A percentile compares a stretch with the other conserved stretches of the same genome.
Evolutionary conservation across 768 basidiomycete genomes (phyloP).

Genomic region (Candolleomyces efflorescens): DNA sequence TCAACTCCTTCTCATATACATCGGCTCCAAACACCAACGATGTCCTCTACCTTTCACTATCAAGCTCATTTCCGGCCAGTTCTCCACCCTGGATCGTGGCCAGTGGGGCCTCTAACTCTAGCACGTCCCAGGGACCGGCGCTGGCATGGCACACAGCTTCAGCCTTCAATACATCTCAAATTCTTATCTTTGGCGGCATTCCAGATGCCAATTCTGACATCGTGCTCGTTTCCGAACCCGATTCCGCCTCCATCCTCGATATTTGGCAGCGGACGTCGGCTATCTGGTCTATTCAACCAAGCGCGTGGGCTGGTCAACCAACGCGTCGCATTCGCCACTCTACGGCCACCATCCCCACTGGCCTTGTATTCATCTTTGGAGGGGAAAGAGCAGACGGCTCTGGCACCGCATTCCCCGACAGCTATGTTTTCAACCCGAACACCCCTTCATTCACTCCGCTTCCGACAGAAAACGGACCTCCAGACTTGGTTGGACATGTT

Average conservation of each 20-base stretch:
- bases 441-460: conserved; percentile 50
- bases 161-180: conserved; percentile 47
- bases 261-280: conserved; percentile 34
- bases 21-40: conserved; percentile 73
- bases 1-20: conserved; percentile 65
- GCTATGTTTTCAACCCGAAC: conserved; percentile 57
- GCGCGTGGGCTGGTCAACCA: conserved; percentile 63
- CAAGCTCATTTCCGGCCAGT: conserved; percentile 49
- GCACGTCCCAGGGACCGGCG: conserved; percentile 50
- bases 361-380: conserved; percentile 67
- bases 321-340: conserved; percentile 76
- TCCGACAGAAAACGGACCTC: conserved; percentile 53
- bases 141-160: conserved; percentile 82
- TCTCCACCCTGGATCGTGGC: conserved; percentile 69
- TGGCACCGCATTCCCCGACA: conserved; percentile 52
- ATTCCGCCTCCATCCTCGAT: conserved; percentile 62
- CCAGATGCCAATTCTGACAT: conserved; percentile 55
- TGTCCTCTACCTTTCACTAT: conserved; percentile 63
- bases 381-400: conserved; percentile 85
- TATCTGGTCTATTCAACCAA: conserved; percentile 41
- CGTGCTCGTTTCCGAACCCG: conserved; percentile 44
- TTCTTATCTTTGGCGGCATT: conserved; percentile 75
- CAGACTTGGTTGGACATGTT: conserved; percentile 68
- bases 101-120: conserved; percentile 38
- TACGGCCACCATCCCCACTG: conserved; percentile 41